These are phyloP conservation scores for Nidularia sp. DNA, from an alignment of 768 basidiomycete genomes.

Conservation along the genomic window DNA sequence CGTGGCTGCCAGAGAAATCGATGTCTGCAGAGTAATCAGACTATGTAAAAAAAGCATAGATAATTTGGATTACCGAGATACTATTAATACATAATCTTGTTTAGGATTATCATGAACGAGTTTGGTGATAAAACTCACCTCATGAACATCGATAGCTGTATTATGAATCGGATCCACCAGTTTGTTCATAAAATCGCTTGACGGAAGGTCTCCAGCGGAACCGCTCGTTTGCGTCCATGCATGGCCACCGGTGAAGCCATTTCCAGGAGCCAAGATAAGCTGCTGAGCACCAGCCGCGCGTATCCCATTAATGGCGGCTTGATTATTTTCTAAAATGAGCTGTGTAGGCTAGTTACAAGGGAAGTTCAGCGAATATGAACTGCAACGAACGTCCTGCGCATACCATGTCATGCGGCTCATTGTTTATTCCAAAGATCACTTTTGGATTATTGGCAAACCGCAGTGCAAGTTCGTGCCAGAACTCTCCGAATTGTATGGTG, in stretches of 20 bases:
- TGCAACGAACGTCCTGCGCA: background rate
- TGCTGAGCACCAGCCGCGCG: conserved; percentile 33
- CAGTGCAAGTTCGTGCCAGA: conserved; percentile 37
- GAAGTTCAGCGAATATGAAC: background rate
- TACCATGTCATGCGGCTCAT: conserved; percentile 44
- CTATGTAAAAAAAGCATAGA: too few relatives aligned
- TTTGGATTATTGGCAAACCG: conserved; percentile 35
- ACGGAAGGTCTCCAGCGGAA: conserved; percentile 25
- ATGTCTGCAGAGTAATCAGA: conserved; percentile 30
- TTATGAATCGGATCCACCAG: conserved; percentile 35
- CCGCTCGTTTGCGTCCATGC: conserved; percentile 35
- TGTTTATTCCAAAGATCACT: conserved; percentile 44
- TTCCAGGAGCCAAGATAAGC: conserved; percentile 42
- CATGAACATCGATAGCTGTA: conserved; percentile 43
- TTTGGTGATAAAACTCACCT: conserved; percentile 25
- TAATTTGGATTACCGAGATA: too few relatives aligned
- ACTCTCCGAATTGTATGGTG: conserved; percentile 34
- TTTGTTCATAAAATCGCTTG: conserved; percentile 36
- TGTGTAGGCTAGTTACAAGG: conserved; percentile 25
- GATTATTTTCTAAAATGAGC: conserved; percentile 36
- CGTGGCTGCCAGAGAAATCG: conserved; percentile 40
- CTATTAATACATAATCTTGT: too few relatives aligned
- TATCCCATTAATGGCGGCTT: conserved; percentile 40
- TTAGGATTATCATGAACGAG: too few relatives aligned
- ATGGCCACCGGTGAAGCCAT: conserved; percentile 43